Conservation (phyloP, 495 filamentous ascomycete genomes). For the Xylaria sp. region DNA sequence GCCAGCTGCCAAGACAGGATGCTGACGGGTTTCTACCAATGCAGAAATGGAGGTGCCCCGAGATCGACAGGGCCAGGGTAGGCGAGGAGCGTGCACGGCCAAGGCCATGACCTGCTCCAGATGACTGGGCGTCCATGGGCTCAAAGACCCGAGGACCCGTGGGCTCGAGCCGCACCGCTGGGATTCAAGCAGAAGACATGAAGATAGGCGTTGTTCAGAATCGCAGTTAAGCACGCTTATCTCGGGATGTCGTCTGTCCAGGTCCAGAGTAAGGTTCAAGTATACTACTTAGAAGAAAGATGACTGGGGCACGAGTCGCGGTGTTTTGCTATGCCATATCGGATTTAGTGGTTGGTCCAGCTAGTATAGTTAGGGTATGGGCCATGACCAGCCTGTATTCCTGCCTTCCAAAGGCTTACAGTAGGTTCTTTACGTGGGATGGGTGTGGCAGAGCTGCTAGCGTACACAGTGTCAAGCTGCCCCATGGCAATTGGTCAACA, state of each 20-base stretch:
- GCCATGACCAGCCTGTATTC: background rate
- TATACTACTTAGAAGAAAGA: too few species aligned
- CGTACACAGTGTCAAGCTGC: background rate
- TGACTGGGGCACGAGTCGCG: too few species aligned
- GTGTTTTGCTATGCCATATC: background rate
- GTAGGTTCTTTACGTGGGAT: background rate
- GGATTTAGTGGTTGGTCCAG: background rate
- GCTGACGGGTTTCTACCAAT: slow-evolving; percentile 25
- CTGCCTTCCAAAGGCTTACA: too few species aligned
- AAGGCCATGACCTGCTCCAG: background rate
- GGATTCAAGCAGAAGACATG: background rate
- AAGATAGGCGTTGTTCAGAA: background rate
- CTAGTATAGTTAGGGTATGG: background rate
- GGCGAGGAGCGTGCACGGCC: slow-evolving; percentile 2
- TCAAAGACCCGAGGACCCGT: background rate
- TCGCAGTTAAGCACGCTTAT: background rate
- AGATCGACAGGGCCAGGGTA: slow-evolving; percentile 21
- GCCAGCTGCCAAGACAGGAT: slow-evolving; percentile 7
- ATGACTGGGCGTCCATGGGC: background rate
- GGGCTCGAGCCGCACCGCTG: background rate
- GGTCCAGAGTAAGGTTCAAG: too few species aligned
- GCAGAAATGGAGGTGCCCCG: background rate
- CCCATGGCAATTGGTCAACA: background rate
- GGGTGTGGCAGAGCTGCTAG: background rate
- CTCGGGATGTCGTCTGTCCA: background rate